Evolutionary conservation across 441 rosid species (phyloP).

Genomic region (Syzygium malaccense): DNA sequence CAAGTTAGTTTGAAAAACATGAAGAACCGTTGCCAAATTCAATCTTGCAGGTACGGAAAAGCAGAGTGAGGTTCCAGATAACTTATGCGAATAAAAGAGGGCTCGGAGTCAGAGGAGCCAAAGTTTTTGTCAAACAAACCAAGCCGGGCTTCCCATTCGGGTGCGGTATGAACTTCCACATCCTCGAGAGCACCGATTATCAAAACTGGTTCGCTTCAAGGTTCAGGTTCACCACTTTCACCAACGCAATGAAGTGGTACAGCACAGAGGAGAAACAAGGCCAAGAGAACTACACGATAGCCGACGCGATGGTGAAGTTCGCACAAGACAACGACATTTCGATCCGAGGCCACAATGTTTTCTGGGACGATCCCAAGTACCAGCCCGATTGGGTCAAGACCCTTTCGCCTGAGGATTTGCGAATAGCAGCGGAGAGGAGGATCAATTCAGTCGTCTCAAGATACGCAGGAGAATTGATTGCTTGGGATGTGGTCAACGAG

Average conservation of each 20-base stretch:
- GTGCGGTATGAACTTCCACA: constrained; percentile 58
- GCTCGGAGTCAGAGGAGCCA: constrained; percentile 25
- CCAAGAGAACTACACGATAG: constrained; percentile 50
- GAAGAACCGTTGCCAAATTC: not conserved
- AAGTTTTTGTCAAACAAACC: constrained; percentile 35
- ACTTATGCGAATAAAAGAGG: constrained; percentile 34
- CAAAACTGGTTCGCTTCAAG: constrained; percentile 68
- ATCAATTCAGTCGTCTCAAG: constrained; percentile 56
- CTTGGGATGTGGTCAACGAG: constrained; percentile 90
- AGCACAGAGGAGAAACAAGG: constrained; percentile 53
- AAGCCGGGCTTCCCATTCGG: constrained; percentile 54
- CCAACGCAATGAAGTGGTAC: constrained; percentile 92
- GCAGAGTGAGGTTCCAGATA: constrained; percentile 42
- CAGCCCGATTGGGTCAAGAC: constrained; percentile 58
- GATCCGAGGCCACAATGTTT: constrained; percentile 69
- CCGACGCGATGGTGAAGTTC: constrained; percentile 60
- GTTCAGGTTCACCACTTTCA: constrained; percentile 63
- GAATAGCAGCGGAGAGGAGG: constrained; percentile 32
- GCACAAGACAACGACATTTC: constrained; percentile 30
- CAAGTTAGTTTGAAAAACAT: not conserved
- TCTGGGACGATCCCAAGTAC: constrained; percentile 59
- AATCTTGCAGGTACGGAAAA: constrained; percentile 45
- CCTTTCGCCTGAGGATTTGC: constrained; percentile 26
- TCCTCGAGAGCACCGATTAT: constrained; percentile 43
- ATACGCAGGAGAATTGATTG: constrained; percentile 56